Evolutionary conservation across 257 asterid species (phyloP).

Genomic region (Solanum tarapatanum): DNA sequence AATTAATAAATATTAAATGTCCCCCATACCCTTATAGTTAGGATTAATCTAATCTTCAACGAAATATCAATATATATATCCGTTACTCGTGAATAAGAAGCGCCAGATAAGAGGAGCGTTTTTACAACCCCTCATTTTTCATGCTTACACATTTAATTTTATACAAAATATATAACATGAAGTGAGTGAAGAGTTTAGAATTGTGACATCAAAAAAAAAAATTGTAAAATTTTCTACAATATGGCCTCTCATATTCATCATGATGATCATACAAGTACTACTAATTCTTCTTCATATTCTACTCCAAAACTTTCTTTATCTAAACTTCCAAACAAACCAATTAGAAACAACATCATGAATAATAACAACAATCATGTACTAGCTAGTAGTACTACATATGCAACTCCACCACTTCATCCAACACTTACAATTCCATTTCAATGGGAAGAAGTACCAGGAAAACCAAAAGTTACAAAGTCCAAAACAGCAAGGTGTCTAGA

Average conservation of each 20-base stretch:
- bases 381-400: neutral
- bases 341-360: neutral
- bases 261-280: conserved; percentile 2
- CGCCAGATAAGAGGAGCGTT: conserved; percentile 20
- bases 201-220: neutral
- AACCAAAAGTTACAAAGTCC: conserved; percentile 29
- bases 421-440: conserved; percentile 52
- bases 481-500: conserved; percentile 40
- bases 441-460: conserved; percentile 90
- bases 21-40: neutral
- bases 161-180: neutral
- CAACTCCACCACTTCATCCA: conserved; percentile 61
- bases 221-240: neutral
- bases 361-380: neutral
- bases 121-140: neutral
- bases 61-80: neutral
- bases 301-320: conserved; percentile 50
- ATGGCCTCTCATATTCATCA: neutral
- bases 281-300: conserved; percentile 1
- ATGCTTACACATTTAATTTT: neutral
- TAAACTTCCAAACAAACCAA: conserved; percentile 42
- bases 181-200: neutral
- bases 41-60: neutral
- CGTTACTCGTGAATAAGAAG: conserved; percentile 26
- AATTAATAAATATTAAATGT: too few species aligned